Evolutionary conservation across 2,329 filamentous ascomycete genomes (phyloP).

Genomic region (Penicillium digitatum): DNA sequence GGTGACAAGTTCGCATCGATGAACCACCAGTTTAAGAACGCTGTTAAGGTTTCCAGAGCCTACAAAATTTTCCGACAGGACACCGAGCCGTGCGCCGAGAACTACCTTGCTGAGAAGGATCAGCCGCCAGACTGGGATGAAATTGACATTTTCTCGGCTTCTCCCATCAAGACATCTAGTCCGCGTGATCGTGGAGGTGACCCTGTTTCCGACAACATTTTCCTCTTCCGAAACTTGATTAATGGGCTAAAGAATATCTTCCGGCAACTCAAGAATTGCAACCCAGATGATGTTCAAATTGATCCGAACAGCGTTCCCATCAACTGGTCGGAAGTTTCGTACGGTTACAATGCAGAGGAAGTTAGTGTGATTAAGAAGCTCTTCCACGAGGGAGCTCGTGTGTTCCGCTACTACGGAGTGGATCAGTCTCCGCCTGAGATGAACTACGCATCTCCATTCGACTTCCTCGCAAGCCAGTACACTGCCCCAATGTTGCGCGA

Average conservation of each 20-base stretch:
- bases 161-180: slow-evolving; percentile 92
- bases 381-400: slow-evolving; percentile 91
- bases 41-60: slow-evolving; percentile 86
- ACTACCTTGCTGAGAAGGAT: slow-evolving; percentile 78
- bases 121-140: slow-evolving; percentile 91
- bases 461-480: slow-evolving; percentile 91
- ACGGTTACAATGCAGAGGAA: slow-evolving; percentile 95
- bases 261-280: slow-evolving; percentile 88
- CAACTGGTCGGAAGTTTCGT: slow-evolving; percentile 94
- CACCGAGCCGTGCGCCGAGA: slow-evolving; percentile 63
- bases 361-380: slow-evolving; percentile 94
- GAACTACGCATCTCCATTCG: slow-evolving; percentile 74
- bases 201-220: slow-evolving; percentile 94
- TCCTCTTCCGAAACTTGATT: slow-evolving; percentile 93
- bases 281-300: slow-evolving; percentile 63
- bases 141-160: slow-evolving; percentile 93
- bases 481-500: slow-evolving; percentile 92
- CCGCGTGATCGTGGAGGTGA: slow-evolving; percentile 83
- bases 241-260: slow-evolving; percentile 95
- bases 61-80: slow-evolving; percentile 73
- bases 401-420: slow-evolving; percentile 94
- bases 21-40: slow-evolving; percentile 94
- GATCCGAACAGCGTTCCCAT: slow-evolving; percentile 74
- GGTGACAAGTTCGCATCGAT: slow-evolving; percentile 97
- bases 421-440: slow-evolving; percentile 72